Conservation (phyloP, 140 eudicot species). For the Erigeron philadelphicus region DNA sequence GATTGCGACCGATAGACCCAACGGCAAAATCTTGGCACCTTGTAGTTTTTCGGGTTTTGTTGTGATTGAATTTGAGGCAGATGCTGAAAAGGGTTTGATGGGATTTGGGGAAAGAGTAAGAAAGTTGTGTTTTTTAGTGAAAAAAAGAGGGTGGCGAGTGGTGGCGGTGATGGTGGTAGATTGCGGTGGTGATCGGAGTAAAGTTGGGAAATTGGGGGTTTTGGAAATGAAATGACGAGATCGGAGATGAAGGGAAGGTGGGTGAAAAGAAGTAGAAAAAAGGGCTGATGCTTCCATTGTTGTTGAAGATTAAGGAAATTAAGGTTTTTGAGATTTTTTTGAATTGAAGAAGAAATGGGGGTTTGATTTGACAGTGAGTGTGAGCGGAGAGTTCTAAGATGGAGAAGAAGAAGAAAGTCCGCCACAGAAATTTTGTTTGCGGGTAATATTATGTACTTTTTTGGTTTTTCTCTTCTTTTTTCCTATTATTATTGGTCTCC, state of each 20-base stretch:
- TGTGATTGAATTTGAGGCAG: background rate
- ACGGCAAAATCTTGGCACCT: constrained; percentile 61
- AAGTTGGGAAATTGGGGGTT: constrained; percentile 19
- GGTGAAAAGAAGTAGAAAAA: constrained; percentile 36
- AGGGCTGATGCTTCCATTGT: constrained; percentile 53
- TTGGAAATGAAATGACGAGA: constrained; percentile 26
- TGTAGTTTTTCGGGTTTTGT: constrained; percentile 28
- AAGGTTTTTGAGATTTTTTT: background rate
- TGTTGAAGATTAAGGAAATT: background rate
- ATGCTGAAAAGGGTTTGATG: constrained; percentile 24
- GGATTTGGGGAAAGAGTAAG: constrained; percentile 26
- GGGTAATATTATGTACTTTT: constrained; percentile 2
- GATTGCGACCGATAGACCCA: constrained; percentile 46
- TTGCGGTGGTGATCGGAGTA: constrained; percentile 15
- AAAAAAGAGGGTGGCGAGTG: constrained; percentile 14
- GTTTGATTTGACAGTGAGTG: background rate
- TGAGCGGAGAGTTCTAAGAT: constrained; percentile 28
- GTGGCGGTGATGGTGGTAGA: constrained; percentile 23
- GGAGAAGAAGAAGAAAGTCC: constrained; percentile 22
- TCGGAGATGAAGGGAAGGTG: constrained; percentile 38
- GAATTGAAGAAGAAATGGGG: constrained; percentile 22
- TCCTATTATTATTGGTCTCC: too few relatives aligned
- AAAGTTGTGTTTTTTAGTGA: constrained; percentile 24
- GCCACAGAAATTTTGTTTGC: constrained; percentile 19
- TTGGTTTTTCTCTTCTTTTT: background rate